Percentiles rank a stretch among this genome's conserved stretches.
These are phyloP conservation scores for Antitrichia curtipendula DNA, from an alignment of 225 moss, liverwort and hornwort genomes.

Conservation along the genomic window DNA sequence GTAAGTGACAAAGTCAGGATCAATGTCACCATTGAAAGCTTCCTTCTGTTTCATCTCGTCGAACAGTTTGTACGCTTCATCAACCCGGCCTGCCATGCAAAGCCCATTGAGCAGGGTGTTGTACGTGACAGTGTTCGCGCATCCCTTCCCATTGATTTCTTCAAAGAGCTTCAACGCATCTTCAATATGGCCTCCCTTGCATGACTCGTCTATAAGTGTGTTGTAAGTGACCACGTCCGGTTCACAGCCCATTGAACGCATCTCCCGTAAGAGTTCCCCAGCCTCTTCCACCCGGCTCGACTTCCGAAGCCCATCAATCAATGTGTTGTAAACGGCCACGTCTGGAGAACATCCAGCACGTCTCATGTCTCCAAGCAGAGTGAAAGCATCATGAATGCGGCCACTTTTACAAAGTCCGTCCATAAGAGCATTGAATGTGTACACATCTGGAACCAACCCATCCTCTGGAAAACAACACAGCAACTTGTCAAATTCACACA, in stretches of 20 bases:
- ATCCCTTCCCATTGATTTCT: constrained; percentile 44
- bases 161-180: constrained; percentile 52
- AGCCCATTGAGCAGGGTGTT: constrained; percentile 52
- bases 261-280: constrained; percentile 30
- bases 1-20: constrained; percentile 50
- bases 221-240: constrained; percentile 66
- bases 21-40: neutral
- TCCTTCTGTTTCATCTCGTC: constrained; percentile 37
- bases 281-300: constrained; percentile 36
- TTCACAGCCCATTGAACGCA: constrained; percentile 35
- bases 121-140: constrained; percentile 37
- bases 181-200: constrained; percentile 31
- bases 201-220: constrained; percentile 44
- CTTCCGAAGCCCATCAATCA: constrained; percentile 57
- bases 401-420: constrained; percentile 37
- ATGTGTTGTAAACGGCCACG: constrained; percentile 37
- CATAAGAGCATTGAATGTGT: constrained; percentile 34
- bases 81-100: constrained; percentile 30
- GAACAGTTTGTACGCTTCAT: constrained; percentile 37
- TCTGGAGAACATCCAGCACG: constrained; percentile 39
- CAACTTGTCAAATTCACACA: neutral
- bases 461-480: constrained; percentile 25
- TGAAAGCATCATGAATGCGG: constrained; percentile 26
- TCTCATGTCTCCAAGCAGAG: constrained; percentile 41
- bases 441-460: constrained; percentile 35